Conservation (phyloP, 495 filamentous ascomycete genomes). For the Xylaria longipes region DNA sequence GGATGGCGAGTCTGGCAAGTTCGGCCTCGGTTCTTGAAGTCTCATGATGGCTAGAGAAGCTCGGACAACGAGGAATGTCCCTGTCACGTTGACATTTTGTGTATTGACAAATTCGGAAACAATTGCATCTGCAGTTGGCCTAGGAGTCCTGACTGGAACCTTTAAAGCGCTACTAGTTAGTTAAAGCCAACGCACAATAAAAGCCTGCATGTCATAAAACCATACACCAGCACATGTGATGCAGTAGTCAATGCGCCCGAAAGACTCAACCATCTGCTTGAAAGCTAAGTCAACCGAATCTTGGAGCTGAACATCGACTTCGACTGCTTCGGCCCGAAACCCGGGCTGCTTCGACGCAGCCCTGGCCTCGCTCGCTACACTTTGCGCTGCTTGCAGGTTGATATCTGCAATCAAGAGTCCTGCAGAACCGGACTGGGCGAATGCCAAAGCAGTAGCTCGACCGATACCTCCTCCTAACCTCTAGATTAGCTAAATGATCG, state of each 20-base stretch:
- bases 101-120: constrained; percentile 32
- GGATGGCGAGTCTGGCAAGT: not conserved
- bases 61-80: constrained; percentile 26
- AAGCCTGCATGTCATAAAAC: not conserved
- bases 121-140: constrained; percentile 11
- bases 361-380: constrained; percentile 34
- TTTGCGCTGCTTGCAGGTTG: constrained; percentile 35
- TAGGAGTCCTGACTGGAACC: not conserved
- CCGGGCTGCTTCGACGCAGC: constrained; percentile 35
- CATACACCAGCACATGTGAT: constrained; percentile 48
- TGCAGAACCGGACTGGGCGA: constrained; percentile 43
- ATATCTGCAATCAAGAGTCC: constrained; percentile 51
- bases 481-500: not conserved
- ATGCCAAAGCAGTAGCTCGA: constrained; percentile 35
- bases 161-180: not conserved
- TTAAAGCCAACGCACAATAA: not conserved
- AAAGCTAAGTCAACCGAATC: constrained; percentile 43
- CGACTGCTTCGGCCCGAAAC: constrained; percentile 38
- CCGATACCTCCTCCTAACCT: constrained; percentile 42
- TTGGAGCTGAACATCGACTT: constrained; percentile 41
- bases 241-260: constrained; percentile 48
- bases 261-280: constrained; percentile 31
- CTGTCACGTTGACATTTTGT: constrained; percentile 30
- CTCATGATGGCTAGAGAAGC: constrained; percentile 14
- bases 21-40: not conserved